These are phyloP conservation scores for Kockovaella imperatae DNA, from an alignment of 768 basidiomycete genomes.

Conservation along the genomic window DNA sequence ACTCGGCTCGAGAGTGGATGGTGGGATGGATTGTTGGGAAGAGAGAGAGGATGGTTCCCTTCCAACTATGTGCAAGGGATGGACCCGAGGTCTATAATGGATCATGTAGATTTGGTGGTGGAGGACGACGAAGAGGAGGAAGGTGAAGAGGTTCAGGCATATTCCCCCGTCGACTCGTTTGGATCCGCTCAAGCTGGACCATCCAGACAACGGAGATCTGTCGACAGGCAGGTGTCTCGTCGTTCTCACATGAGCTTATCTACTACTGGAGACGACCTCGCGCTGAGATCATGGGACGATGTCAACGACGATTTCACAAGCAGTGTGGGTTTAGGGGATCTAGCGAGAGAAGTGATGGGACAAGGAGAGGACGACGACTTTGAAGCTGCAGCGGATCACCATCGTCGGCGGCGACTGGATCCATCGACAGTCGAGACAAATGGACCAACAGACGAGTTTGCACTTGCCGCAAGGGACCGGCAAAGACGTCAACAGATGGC, in stretches of 20 bases:
- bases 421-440: slow-evolving; percentile 1
- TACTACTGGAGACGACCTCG: too few species aligned
- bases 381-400: slow-evolving; percentile 4
- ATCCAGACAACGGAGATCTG: too few species aligned
- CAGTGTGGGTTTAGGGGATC: slow-evolving; percentile 17
- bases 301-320: background rate
- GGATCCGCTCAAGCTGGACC: too few species aligned
- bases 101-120: too few species aligned
- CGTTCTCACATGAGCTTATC: too few species aligned
- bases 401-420: background rate
- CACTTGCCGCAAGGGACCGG: background rate
- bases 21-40: slow-evolving; percentile 94
- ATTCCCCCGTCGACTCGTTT: too few species aligned
- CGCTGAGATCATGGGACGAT: too few species aligned
- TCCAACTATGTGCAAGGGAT: slow-evolving; percentile 84
- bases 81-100: too few species aligned
- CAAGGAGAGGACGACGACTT: slow-evolving; percentile 6
- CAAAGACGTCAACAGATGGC: slow-evolving; percentile 1
- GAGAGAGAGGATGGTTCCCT: slow-evolving; percentile 73
- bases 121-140: too few species aligned
- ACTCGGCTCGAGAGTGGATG: slow-evolving; percentile 86
- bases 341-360: slow-evolving; percentile 35
- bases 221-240: too few species aligned
- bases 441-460: slow-evolving; percentile 4
- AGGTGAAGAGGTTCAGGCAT: too few species aligned